Base-by-base conservation (phyloP, 345 rosid genomes). In the Bruguiera gymnorhiza region DNA sequence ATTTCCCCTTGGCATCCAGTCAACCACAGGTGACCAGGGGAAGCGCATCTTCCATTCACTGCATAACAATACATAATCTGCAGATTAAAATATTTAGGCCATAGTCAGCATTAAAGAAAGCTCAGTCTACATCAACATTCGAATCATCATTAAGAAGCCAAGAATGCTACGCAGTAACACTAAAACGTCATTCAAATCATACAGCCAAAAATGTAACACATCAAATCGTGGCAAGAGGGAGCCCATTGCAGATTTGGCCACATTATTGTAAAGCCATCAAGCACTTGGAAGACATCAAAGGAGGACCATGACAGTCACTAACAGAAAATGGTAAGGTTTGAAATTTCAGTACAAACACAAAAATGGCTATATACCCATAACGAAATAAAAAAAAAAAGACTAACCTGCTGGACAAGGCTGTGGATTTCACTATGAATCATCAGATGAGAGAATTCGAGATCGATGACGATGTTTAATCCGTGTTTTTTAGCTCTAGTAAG, bases 41-140 rank as follows among this genome's bases (percentile, higher is more conserved):
- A 55, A 6, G 72, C 37, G 65, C 85, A 83, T 76, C 83, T 88
- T 62, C 96, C 88, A 70, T 92, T 95, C 66, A 85, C 89, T 6
- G 98, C 96, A 73, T 95, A 95, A 67, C 98, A 92, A 76, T 90
- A 92, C 94, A 90, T 90, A 52, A 95, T 83, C 99, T 89, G 87
- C 79, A 73, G 2, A 6, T 55, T 60, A 76, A 67, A 67, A 73
- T 37, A 67, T 8, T 32, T 7, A 66, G 29, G 32, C 26, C 68
- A 59, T n/a, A n/a, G 62, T 69, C 53, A 69, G 36, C 63, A 18
- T 29, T 66, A 46, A 67, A 76, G 27, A 8, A 54, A n/a, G 27
- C 5, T 15, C 29, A 54, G 0, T 7, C 27, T 54, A n/a, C 13
- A 23, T 54, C 5, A 54, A 54, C 18, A 3, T 43, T 43, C 19